A percentile compares a stretch with the other conserved stretches of the same genome.
Conservation (phyloP, 352 stramenopile species). For the Pythium brachiatum region DNA sequence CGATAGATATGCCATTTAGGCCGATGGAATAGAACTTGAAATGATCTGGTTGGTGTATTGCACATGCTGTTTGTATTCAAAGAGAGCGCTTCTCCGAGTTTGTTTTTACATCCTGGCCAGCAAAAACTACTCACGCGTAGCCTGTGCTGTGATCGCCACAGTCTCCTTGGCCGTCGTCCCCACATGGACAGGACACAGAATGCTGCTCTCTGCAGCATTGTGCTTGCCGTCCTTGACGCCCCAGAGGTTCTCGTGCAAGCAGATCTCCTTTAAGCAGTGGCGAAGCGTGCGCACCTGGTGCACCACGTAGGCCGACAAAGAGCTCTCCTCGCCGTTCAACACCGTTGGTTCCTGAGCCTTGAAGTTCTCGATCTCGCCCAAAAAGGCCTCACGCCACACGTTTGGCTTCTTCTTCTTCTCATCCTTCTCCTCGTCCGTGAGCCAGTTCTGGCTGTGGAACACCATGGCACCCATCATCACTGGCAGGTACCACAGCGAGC, state of each 20-base stretch:
- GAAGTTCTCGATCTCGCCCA: conserved; percentile 70
- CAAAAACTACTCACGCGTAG: conserved; percentile 32
- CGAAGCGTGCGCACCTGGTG: conserved; percentile 60
- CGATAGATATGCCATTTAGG: no score
- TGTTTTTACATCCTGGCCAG: conserved; percentile 11
- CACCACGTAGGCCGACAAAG: conserved; percentile 61
- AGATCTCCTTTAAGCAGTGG: conserved; percentile 73
- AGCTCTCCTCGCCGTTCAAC: conserved; percentile 41
- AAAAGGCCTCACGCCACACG: conserved; percentile 69
- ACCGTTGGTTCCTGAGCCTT: conserved; percentile 37
- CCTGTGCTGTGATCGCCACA: conserved; percentile 52
- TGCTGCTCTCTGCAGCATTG: conserved; percentile 63
- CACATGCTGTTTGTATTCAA: conserved; percentile 14
- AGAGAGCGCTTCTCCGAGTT: conserved; percentile 22
- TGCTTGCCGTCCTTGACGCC: conserved; percentile 73
- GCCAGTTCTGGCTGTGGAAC: conserved; percentile 93
- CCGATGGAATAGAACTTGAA: background rate
- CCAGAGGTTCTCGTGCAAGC: conserved; percentile 83
- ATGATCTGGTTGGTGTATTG: conserved; percentile 11
- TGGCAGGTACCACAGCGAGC: conserved; percentile 98
- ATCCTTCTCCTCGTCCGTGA: conserved; percentile 64
- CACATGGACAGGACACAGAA: conserved; percentile 81
- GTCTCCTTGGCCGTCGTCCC: conserved; percentile 66
- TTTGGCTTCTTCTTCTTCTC: conserved; percentile 49
- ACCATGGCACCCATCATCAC: conserved; percentile 97